Evolutionary conservation across 257 asterid species (phyloP), one percentile per base, ranked within the genome.

Genomic region (Ocimum tenuiflorum): DNA sequence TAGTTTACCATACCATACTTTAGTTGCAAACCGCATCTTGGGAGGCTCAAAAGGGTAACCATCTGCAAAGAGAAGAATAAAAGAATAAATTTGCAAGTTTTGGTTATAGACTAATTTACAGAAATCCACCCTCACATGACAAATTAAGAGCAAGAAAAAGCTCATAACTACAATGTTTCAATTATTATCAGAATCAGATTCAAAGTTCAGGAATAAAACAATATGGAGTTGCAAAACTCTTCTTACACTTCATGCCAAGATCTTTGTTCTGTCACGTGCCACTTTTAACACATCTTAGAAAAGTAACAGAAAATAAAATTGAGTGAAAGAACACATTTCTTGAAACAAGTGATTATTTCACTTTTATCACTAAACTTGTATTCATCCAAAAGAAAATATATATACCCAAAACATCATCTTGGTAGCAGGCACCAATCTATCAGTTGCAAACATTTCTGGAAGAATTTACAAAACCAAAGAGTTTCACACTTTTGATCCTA

Each of bases 21-120:
- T 92, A 56, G 99, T 92, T 74, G 78, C 78, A 63, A 92, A 92
- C 70, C 58, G 77, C 99, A 92, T 92, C 72, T 83, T 89, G 36
- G 99, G 99, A 63, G 99, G 99, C 82, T 87, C 95, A 23, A 92
- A 92, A 15, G 99, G 99, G 77, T 92, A 92, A 27, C 95, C 96
- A 78, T 81, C 99, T 92, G 96, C 85, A 83, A 73, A 70, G 50
- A 41, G 52, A 47, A 48, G 47, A 43, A 13, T 6, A 39, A 42
- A 49, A 18, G 17, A 24, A 65, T 15, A 12, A 49, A 7, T 50
- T 36, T 38, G 11, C 70, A 51, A 51, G 18, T 24, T 23, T 27
- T 48, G 50, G 49, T 45, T 27, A 57, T 9, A 36, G 36, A 36
- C 18, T 20, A 33, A 33, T 41, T 24, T 57, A 57, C 15, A 50